These are phyloP conservation scores for Trametes gibbosa DNA, from an alignment of 768 basidiomycete species.

Conservation along the genomic window DNA sequence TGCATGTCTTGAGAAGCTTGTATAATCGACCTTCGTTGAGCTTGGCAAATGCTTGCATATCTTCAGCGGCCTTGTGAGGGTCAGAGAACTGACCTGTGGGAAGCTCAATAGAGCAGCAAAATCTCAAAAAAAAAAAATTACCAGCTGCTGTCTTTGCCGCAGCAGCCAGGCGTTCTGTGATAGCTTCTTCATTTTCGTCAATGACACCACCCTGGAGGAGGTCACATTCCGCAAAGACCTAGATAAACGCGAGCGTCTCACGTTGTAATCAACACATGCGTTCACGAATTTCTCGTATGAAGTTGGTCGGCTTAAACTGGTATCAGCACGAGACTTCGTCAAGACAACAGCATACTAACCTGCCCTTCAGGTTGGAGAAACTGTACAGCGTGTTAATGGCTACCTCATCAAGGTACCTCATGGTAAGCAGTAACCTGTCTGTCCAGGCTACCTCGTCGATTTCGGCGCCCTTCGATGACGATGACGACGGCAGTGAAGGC, in stretches of 20 bases:
- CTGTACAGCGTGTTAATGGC: constrained; percentile 54
- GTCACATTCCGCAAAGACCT: background rate
- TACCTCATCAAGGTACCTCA: constrained; percentile 62
- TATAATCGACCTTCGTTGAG: constrained; percentile 84
- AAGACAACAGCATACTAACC: constrained; percentile 42
- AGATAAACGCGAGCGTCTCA: constrained; percentile 37
- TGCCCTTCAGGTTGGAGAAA: constrained; percentile 60
- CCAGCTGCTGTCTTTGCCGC: constrained; percentile 60
- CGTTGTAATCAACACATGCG: constrained; percentile 80
- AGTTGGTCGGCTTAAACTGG: constrained; percentile 50
- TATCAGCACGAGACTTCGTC: background rate
- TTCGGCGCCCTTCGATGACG: constrained; percentile 48
- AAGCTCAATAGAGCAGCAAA: constrained; percentile 29
- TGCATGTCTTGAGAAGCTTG: constrained; percentile 75
- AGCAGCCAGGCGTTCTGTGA: constrained; percentile 52
- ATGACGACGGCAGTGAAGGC: constrained; percentile 44
- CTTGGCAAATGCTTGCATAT: constrained; percentile 80
- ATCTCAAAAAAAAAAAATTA: constrained; percentile 33
- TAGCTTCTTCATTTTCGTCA: constrained; percentile 72
- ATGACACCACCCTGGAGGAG: constrained; percentile 78
- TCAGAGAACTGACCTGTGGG: constrained; percentile 58
- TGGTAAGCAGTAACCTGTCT: constrained; percentile 71
- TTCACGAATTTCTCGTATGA: constrained; percentile 68
- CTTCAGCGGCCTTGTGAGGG: constrained; percentile 69
- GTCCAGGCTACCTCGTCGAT: constrained; percentile 85